Evolutionary conservation across 2,329 filamentous ascomycete species (phyloP).

Genomic region (Emmonsiellopsis sp.): DNA sequence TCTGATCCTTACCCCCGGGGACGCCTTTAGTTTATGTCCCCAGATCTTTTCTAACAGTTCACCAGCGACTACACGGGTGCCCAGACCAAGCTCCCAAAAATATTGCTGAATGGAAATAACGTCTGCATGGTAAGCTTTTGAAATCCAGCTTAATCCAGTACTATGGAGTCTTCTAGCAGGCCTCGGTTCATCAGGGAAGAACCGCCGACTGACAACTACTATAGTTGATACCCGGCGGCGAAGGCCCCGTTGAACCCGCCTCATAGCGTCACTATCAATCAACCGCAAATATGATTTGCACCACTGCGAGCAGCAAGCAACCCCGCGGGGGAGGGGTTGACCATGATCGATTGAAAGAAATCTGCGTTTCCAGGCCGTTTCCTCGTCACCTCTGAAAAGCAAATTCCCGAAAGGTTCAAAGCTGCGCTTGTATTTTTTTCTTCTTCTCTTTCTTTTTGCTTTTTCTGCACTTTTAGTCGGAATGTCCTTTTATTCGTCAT

Average conservation of each 20-base stretch:
- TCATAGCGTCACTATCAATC: neutral
- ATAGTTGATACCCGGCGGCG: conserved; percentile 68
- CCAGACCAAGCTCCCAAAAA: conserved; percentile 84
- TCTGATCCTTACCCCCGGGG: neutral
- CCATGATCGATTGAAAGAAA: too few relatives aligned
- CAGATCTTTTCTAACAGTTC: neutral
- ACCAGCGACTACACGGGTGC: conserved; percentile 79
- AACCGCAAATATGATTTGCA: neutral
- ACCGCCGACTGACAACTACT: conserved; percentile 7
- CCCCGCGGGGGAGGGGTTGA: too few relatives aligned
- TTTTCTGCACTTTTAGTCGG: too few relatives aligned
- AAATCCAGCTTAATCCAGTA: too few relatives aligned
- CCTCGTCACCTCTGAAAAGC: too few relatives aligned
- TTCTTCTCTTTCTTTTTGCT: too few relatives aligned
- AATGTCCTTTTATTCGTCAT: too few relatives aligned
- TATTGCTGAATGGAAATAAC: conserved; percentile 94
- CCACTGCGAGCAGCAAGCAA: too few relatives aligned
- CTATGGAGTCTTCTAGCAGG: neutral
- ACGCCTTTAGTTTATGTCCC: neutral
- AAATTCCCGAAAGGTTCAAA: too few relatives aligned
- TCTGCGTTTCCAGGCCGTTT: too few relatives aligned
- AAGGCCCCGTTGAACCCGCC: conserved; percentile 46
- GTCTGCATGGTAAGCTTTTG: conserved; percentile 79
- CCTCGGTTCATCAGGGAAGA: neutral
- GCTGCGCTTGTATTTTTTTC: too few relatives aligned